Base-by-base conservation (phyloP, 2,329 filamentous ascomycete genomes). In the Exophiala bonariae region DNA sequence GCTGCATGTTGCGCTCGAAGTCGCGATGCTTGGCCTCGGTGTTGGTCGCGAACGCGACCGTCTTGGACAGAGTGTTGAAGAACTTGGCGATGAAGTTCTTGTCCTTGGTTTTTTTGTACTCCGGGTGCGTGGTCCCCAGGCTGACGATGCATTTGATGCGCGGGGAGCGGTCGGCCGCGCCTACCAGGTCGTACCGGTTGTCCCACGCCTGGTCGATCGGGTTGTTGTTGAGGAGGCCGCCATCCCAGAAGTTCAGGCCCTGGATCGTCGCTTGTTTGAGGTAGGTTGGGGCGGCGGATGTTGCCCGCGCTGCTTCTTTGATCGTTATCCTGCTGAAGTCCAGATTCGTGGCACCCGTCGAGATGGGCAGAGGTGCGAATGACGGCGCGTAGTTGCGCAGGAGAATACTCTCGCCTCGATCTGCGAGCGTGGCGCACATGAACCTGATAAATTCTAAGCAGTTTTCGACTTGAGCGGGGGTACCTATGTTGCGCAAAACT, bases 1-100 rank as follows among this genome's bases (percentile, higher is more conserved):
- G 48, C 10, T 41, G 37, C 37, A 50, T 56, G 26, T 56, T 56
- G 11, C 47, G 48, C 14, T 53, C 49, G 20, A 56, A 56, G 36
- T 56, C 53, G n/a, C 44, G 49, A 33, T 56, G 53, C 38, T 56
- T 56, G 23, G 53, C 53, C 39, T 56, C 50, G 14, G 53, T 54
- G 26, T 56, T 56, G 35, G 53, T 56, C 17, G 43, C 49, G 44
- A 53, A 50, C 17, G 41, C 42, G 6, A 52, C 45, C 6, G 45
- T 49, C 39, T 50, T 51, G 13, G 46, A 47, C 13, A 50, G 30
- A 2, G 46, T 50, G 22, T 47, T 52, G 45, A 55, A 43, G 33
- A 55, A 49, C 33, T 40, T 41, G 41, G 4, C 28, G 30, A 35
- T 11, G 18, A 20, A 14, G 50, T 32, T 13, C 34, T 34, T 13